phyloP scores from a whole-genome alignment of 148 eudicot genomes.

The Rhododendron simsii region DNA sequence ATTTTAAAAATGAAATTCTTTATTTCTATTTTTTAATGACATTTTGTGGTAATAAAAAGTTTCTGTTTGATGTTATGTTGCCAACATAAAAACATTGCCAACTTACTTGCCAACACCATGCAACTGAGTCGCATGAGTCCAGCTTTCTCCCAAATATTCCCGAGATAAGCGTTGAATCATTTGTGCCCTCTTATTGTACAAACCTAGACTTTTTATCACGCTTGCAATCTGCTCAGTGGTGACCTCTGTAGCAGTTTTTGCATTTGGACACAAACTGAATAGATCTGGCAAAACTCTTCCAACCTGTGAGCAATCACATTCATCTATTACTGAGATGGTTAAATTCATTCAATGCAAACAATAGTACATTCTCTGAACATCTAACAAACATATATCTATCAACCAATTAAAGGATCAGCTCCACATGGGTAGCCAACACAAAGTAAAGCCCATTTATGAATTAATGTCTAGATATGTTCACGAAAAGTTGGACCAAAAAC shows the following conservation, averaged over 20 bases:
- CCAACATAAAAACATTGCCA: not conserved
- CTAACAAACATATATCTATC: not conserved
- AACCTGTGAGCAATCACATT: slow-evolving; percentile 35
- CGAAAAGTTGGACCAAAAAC: not conserved
- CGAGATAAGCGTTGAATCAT: slow-evolving; percentile 55
- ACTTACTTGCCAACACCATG: slow-evolving; percentile 82
- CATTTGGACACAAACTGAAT: slow-evolving; percentile 66
- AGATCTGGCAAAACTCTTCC: slow-evolving; percentile 40
- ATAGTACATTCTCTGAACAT: not conserved
- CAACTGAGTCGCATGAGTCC: slow-evolving; percentile 80
- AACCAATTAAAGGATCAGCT: not conserved
- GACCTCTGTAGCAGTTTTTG: slow-evolving; percentile 49
- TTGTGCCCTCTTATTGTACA: slow-evolving; percentile 51
- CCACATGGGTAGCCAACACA: not conserved
- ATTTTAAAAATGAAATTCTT: no score
- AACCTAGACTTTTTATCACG: slow-evolving; percentile 53
- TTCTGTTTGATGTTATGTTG: no score
- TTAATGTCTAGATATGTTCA: not conserved
- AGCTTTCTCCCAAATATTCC: slow-evolving; percentile 53
- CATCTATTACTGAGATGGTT: not conserved
- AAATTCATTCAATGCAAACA: not conserved
- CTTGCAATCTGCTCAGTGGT: slow-evolving; percentile 32
- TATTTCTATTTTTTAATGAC: no score
- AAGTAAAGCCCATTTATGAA: not conserved
- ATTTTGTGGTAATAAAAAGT: no score